These are phyloP conservation scores for Echites panduratus DNA, from an alignment of 257 asterid species.

Conservation along the genomic window DNA sequence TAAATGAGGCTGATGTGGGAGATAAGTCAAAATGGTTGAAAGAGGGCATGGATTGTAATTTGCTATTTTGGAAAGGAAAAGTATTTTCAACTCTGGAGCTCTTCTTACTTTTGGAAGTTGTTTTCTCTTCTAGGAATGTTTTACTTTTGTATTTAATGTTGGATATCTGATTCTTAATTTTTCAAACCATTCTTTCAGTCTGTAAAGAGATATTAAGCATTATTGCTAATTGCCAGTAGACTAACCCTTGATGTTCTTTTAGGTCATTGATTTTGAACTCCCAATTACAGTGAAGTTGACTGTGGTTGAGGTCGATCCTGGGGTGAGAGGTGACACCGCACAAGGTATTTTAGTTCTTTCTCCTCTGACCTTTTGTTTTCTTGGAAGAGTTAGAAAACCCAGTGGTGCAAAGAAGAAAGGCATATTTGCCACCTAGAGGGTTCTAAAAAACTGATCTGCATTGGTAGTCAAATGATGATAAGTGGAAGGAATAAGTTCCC, in stretches of 20 bases:
- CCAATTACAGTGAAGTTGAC: constrained; percentile 84
- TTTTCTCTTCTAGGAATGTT: constrained; percentile 2
- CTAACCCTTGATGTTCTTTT: constrained; percentile 20
- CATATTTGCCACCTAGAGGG: neutral
- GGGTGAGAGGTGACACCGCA: constrained; percentile 94
- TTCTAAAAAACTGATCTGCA: neutral
- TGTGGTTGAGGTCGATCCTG: constrained; percentile 90
- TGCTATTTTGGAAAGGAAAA: constrained; percentile 90
- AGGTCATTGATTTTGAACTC: constrained; percentile 96
- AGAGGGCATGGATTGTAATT: constrained; percentile 98
- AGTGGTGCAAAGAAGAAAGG: neutral
- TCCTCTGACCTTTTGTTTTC: constrained; percentile 6
- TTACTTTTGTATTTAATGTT: neutral
- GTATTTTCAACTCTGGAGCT: constrained; percentile 31
- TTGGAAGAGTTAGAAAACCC: neutral
- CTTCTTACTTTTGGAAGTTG: neutral
- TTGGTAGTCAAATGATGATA: neutral
- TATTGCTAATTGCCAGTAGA: constrained; percentile 1
- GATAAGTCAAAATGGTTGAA: constrained; percentile 89
- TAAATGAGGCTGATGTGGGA: constrained; percentile 78
- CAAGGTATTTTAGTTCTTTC: constrained; percentile 54
- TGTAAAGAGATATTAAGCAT: neutral
- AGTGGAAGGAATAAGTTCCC: neutral
- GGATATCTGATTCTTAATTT: neutral
- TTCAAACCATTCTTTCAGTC: neutral